Evolutionary conservation across 2,329 filamentous ascomycete species (phyloP).

Genomic region (Aspergillus vadensis): DNA sequence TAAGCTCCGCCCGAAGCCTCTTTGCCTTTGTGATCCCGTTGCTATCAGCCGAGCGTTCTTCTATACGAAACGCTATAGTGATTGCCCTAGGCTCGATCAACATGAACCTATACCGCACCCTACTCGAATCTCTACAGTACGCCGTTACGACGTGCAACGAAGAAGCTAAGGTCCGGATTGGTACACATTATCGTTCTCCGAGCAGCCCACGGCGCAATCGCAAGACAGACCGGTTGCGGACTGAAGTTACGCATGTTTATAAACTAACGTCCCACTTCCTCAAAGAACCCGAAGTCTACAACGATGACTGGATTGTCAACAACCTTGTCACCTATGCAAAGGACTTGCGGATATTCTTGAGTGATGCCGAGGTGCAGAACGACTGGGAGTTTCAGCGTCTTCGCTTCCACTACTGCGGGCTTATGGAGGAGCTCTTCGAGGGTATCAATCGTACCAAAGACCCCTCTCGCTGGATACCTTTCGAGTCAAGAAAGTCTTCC

Average conservation of each 20-base stretch:
- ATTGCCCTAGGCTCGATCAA: slow-evolving; percentile 93
- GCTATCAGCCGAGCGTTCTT: slow-evolving; percentile 74
- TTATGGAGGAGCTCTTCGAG: slow-evolving; percentile 91
- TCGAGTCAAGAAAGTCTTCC: slow-evolving; percentile 91
- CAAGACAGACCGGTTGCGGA: slow-evolving; percentile 82
- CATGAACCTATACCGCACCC: slow-evolving; percentile 83
- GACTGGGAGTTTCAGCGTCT: slow-evolving; percentile 94
- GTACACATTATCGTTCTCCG: slow-evolving; percentile 74
- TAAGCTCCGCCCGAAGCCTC: slow-evolving; percentile 82
- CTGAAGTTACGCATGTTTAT: slow-evolving; percentile 95
- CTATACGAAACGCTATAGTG: slow-evolving; percentile 87
- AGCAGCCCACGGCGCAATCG: slow-evolving; percentile 80
- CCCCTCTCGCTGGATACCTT: slow-evolving; percentile 92
- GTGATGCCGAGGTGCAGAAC: slow-evolving; percentile 90
- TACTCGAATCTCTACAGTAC: slow-evolving; percentile 86
- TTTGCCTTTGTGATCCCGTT: slow-evolving; percentile 92
- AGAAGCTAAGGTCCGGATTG: slow-evolving; percentile 79
- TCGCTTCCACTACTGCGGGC: slow-evolving; percentile 87
- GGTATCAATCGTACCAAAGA: slow-evolving; percentile 84
- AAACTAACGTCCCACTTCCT: slow-evolving; percentile 90
- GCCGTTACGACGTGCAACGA: slow-evolving; percentile 85
- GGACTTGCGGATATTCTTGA: slow-evolving; percentile 89
- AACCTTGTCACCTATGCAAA: slow-evolving; percentile 89
- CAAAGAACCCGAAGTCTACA: slow-evolving; percentile 73
- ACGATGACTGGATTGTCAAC: slow-evolving; percentile 85